Conservation (phyloP, 257 asterid species). For the Scutellaria barbata region DNA sequence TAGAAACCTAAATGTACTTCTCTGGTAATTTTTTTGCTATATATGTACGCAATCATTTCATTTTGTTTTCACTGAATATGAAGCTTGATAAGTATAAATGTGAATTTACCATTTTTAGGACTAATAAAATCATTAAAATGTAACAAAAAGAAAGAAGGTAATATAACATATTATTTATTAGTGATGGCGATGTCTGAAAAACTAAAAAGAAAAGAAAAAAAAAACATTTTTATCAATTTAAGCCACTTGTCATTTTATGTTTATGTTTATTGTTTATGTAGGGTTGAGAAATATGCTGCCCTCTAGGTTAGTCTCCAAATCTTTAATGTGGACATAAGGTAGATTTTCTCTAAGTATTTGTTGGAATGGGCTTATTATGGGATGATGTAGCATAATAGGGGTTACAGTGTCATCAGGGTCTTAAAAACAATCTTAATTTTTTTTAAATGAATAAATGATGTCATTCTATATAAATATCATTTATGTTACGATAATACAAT, state of each 20-base stretch:
- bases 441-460: too few relatives aligned
- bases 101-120: neutral
- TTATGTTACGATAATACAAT: too few relatives aligned
- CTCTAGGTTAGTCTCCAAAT: slow-evolving; percentile 5
- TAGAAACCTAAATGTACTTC: too few relatives aligned
- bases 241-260: slow-evolving; percentile 21
- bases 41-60: too few relatives aligned
- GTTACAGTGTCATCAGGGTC: slow-evolving; percentile 20
- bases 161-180: neutral
- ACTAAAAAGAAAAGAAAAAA: too few relatives aligned
- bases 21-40: too few relatives aligned
- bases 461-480: too few relatives aligned
- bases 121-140: neutral
- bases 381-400: slow-evolving; percentile 24
- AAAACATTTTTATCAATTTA: too few relatives aligned
- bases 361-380: slow-evolving; percentile 15
- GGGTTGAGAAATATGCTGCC: slow-evolving; percentile 26
- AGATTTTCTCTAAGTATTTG: slow-evolving; percentile 22
- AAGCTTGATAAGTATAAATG: neutral
- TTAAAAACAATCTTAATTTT: too few relatives aligned
- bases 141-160: neutral
- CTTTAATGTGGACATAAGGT: slow-evolving; percentile 15
- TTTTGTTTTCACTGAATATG: too few relatives aligned
- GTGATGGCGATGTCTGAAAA: slow-evolving; percentile 9
- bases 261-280: slow-evolving; percentile 20